These are phyloP conservation scores for Martensiomyces pterosporus DNA, from an alignment of 192 early-diverging fungal genomes.

Conservation along the genomic window DNA sequence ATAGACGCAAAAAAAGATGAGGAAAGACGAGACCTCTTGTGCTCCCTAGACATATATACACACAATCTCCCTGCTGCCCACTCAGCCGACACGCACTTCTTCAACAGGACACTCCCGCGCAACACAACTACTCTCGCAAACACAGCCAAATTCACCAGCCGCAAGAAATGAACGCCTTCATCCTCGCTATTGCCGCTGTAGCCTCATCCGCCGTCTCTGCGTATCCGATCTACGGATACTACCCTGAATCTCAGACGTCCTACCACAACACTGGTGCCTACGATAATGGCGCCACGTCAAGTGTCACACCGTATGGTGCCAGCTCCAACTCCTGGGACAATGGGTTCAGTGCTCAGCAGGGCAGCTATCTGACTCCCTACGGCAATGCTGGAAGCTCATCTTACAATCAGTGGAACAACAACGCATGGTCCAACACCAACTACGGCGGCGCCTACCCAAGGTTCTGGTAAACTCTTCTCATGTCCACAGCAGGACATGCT, in stretches of 20 bases:
- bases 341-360: slow-evolving; percentile 17
- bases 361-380: slow-evolving; percentile 13
- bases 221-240: slow-evolving; percentile 23
- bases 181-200: background rate
- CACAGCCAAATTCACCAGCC: no score
- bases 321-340: slow-evolving; percentile 28
- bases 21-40: no score
- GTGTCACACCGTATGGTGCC: slow-evolving; percentile 17
- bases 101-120: no score
- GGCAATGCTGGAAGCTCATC: slow-evolving; percentile 16
- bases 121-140: no score
- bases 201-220: slow-evolving; percentile 8
- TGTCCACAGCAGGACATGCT: no score
- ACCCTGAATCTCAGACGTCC: slow-evolving; percentile 16
- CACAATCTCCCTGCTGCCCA: no score
- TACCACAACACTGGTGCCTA: slow-evolving; percentile 37
- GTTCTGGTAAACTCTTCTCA: slow-evolving; percentile 10
- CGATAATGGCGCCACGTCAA: slow-evolving; percentile 13
- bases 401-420: slow-evolving; percentile 31
- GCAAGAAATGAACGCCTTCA: background rate
- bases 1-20: no score
- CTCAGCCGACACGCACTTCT: no score
- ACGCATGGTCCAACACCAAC: slow-evolving; percentile 26
- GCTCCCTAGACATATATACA: no score
- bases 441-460: slow-evolving; percentile 7